Conservation (phyloP, 768 basidiomycete species). For the Favolaschia claudopus region DNA sequence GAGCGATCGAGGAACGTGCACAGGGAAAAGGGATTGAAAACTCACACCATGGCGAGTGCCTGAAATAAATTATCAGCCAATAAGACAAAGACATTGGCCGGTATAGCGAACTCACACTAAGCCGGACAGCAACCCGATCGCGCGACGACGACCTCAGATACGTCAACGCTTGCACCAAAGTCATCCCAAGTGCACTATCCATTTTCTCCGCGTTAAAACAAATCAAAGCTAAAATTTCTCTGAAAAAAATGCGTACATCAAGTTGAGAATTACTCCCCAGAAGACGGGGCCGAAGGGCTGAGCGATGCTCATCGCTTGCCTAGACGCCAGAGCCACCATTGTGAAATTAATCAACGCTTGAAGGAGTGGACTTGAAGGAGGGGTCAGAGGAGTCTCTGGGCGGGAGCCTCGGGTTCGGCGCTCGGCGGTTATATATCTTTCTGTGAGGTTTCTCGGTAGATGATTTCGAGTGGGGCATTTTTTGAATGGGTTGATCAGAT, state of each 20-base stretch:
- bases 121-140: neutral
- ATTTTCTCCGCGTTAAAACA: neutral
- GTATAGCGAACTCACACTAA: neutral
- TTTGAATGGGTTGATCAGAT: too few species aligned
- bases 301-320: neutral
- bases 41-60: conserved; percentile 16
- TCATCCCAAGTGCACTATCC: conserved; percentile 8
- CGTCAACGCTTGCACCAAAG: neutral
- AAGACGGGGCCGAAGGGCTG: conserved; percentile 9
- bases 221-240: neutral
- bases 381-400: neutral
- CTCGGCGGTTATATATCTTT: too few species aligned
- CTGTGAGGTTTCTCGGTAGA: too few species aligned
- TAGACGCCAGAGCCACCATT: too few species aligned
- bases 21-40: too few species aligned
- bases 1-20: neutral
- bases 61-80: neutral
- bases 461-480: too few species aligned
- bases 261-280: conserved; percentile 6
- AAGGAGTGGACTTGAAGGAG: neutral
- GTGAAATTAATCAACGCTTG: neutral
- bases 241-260: neutral
- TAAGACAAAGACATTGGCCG: too few species aligned
- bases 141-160: neutral
- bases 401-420: neutral